Base-by-base conservation (phyloP, 192 early-diverging fungal species). In the Gonapodya prolifera region DNA sequence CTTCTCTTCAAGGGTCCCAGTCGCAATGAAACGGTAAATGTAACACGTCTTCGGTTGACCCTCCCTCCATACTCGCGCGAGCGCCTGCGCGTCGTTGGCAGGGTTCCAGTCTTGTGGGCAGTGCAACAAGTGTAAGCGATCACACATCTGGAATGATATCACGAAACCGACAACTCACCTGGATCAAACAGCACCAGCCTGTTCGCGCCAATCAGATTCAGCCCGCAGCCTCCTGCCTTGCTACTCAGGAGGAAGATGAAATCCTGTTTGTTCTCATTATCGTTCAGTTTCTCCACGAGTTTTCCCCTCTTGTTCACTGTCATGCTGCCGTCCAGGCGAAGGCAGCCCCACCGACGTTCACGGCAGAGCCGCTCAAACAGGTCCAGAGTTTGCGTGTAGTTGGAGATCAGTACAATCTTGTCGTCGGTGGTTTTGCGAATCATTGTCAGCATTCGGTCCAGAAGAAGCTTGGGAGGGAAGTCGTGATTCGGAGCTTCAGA, bases 1-100 rank as follows among this genome's bases (percentile, higher is more conserved):
- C 82, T 99, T 99, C 78, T 99, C 98, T 81, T 99, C 98, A 28
- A 99, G 96, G 0, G 96, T 94, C 1, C 98, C 98, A n/a, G 97
- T 96, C 0, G 91, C 92, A 76, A 97, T 96, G 73, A 99, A 94
- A 2, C 97, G 91, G 83, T 99, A 99, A n/a, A 99, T 94, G 78
- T 89, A 99, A 80, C 97, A 97, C 75, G 86, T 85, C 83, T 90
- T 90, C 71, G 89, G 84, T 77, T 90, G 89, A 30, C 89, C 89
- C 70, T 90, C 89, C n/a, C 83, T 34, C 83, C 83, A 84, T 30
- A 84, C 77, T 34, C 81, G 74, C 69, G 81, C 79, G 1, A 82
- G 77, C 61, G 76, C 84, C 78, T 98, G 97, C 78, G 93, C 89
- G 83, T 99, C 97, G 69, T 96, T 93, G 2, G 98, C 98, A 0